Conservation (phyloP, 345 rosid species). For the Populus ilicifolia region DNA sequence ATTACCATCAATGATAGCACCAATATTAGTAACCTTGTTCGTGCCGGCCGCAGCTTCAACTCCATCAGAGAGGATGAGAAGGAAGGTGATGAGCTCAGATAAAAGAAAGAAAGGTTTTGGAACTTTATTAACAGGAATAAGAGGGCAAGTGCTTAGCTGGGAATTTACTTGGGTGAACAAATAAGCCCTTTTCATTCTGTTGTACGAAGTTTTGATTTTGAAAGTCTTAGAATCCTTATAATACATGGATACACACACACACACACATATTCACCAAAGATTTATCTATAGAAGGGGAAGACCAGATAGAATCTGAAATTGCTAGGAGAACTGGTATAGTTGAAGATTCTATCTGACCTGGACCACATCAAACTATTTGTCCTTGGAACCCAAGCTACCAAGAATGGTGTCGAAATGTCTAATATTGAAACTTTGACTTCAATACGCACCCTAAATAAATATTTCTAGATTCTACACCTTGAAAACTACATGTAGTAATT, state of each 20-base stretch:
- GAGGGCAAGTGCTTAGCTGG: not conserved
- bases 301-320: not conserved
- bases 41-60: not conserved
- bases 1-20: conserved; percentile 38
- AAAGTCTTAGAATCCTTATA: not conserved
- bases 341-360: not conserved
- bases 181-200: not conserved
- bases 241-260: not conserved
- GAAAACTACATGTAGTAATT: too few relatives aligned
- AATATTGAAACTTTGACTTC: too few relatives aligned
- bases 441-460: too few relatives aligned
- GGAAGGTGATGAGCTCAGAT: not conserved
- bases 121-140: not conserved
- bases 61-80: conserved; percentile 16
- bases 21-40: conserved; percentile 23
- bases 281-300: not conserved
- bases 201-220: not conserved
- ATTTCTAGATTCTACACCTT: too few relatives aligned
- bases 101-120: conserved; percentile 9
- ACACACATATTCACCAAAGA: not conserved
- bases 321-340: not conserved
- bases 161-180: not conserved
- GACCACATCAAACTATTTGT: not conserved
- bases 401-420: too few relatives aligned
- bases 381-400: not conserved